These are phyloP conservation scores for Verticillium dahliae DNA, from an alignment of 2,329 filamentous ascomycete species.

Conservation along the genomic window DNA sequence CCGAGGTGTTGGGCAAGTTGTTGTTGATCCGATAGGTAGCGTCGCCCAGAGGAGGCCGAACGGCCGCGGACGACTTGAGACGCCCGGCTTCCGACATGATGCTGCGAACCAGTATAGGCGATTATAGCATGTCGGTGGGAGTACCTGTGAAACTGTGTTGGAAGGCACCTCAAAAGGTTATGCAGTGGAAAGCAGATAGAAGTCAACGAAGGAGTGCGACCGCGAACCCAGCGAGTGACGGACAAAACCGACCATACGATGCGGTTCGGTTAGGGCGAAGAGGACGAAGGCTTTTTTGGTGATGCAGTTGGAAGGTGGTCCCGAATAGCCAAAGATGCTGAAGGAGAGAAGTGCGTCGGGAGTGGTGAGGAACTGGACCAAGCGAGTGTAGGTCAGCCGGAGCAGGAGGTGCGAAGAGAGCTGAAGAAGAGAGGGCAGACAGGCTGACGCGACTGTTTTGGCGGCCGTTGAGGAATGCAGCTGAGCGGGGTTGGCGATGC, in stretches of 20 bases:
- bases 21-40: slow-evolving; percentile 40
- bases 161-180: neutral
- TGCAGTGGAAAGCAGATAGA: neutral
- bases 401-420: neutral
- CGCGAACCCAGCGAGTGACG: neutral
- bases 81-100: slow-evolving; percentile 11
- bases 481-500: neutral
- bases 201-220: neutral
- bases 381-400: neutral
- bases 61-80: slow-evolving; percentile 5
- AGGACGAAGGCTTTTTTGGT: neutral
- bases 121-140: neutral
- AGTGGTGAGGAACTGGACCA: neutral
- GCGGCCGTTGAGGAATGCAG: neutral
- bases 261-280: neutral
- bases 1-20: slow-evolving; percentile 19
- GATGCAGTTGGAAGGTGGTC: neutral
- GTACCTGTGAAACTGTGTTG: neutral
- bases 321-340: neutral
- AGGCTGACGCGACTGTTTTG: neutral
- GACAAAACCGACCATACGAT: neutral
- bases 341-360: neutral
- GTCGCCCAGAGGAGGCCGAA: slow-evolving; percentile 37
- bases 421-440: neutral
- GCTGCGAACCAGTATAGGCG: neutral